Conservation (phyloP, 305 asterid genomes). For the Solanum hybrid region DNA sequence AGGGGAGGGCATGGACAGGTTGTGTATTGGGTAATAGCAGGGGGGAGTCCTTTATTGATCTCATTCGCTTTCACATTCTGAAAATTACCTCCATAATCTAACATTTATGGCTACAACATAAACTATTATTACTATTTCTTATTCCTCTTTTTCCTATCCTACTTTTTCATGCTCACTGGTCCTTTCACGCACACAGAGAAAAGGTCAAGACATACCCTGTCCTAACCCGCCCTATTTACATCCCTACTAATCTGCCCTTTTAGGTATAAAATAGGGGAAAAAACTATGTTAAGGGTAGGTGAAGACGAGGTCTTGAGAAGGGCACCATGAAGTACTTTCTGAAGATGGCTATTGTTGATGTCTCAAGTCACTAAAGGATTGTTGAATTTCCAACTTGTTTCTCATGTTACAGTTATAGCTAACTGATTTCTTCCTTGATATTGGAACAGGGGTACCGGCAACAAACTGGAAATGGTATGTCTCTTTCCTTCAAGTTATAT, state of each 20-base stretch:
- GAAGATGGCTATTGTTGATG: not conserved
- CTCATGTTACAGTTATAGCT: not conserved
- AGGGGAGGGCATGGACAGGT: not conserved
- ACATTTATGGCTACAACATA: not conserved
- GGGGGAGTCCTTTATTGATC: not conserved
- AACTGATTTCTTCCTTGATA: slow-evolving; percentile 8
- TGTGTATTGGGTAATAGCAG: not conserved
- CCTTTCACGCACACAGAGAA: too few relatives aligned
- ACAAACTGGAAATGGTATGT: slow-evolving; percentile 80
- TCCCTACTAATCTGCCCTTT: not conserved
- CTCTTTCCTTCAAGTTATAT: not conserved
- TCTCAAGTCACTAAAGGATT: not conserved
- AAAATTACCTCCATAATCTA: not conserved
- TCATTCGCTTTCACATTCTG: not conserved
- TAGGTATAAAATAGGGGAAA: not conserved
- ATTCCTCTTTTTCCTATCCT: not conserved
- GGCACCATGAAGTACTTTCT: not conserved
- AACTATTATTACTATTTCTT: not conserved
- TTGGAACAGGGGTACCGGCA: slow-evolving; percentile 76
- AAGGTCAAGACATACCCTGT: too few relatives aligned
- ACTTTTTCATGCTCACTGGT: not conserved
- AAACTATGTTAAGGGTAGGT: not conserved
- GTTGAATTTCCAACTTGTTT: not conserved
- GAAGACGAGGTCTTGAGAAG: not conserved
- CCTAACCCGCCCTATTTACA: not conserved